Base-by-base conservation (phyloP, 1,284 basidiomycete species). In the Apiotrichum siamense region DNA sequence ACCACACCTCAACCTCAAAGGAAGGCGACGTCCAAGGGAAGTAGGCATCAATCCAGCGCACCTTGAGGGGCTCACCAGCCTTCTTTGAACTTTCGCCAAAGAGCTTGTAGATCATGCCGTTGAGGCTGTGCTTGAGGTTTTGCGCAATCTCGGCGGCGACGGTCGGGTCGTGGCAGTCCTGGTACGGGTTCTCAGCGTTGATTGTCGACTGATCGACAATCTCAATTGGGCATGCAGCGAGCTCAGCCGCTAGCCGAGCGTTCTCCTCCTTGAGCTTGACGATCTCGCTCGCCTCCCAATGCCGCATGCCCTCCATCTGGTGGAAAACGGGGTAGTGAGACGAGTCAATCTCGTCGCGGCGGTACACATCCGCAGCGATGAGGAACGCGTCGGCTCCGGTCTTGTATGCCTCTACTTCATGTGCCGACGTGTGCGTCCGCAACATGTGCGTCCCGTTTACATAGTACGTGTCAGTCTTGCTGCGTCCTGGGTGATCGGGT, bases 251-350 rank as follows among this genome's bases (percentile, higher is more conserved):
- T 23, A 97, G 79, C 36, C 77, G 75, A 32, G 75, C 80, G 61
- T 89, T 79, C 44, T 47, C 44, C 39, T 40, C 55, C 32, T 38
- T 44, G 45, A 78, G 70, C 21, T 66, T 59, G 5, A 66, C 64
- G 1, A 81, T 66, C 17, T 72, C 66, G 17, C 61, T 52, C 50
- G 79, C 86, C 15, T 67, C 59, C 77, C 48, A 92, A 44, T 97
- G 83, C 38, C 84, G 79, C 20, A 93, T 91, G 27, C 94, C 96
- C 73, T 99, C 96, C 77, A 97, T 91, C 75, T 99, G 96, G 75
- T 99, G 96, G 72, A 99, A 99, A 39, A 97, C 87, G 18, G 96
- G 96, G 73, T 97, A 97, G 73, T 99, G 96, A 11, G 86, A 88
- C 20, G 83, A 81, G 76, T 99, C 96, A 60, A 99, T 98, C 75